Conservation (phyloP, 257 asterid genomes). For the Petunia secreta region DNA sequence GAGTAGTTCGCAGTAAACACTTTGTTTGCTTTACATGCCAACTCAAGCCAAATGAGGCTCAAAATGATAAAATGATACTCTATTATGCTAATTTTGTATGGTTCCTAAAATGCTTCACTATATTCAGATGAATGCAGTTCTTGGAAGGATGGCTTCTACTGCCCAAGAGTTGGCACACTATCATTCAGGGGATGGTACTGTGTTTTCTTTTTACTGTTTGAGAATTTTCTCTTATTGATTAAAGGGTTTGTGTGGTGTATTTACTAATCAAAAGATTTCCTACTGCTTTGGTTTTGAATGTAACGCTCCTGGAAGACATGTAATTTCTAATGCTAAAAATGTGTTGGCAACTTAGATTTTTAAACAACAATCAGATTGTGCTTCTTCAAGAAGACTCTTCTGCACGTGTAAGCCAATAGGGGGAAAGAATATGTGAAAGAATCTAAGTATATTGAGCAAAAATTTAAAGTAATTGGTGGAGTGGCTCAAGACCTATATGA, state of each 20-base stretch:
- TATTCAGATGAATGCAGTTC: conserved; percentile 85
- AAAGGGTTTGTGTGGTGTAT: background rate
- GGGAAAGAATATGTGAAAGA: background rate
- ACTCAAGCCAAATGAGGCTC: background rate
- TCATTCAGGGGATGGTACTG: conserved; percentile 96
- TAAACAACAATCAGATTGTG: background rate
- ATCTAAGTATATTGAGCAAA: background rate
- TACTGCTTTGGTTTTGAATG: conserved; percentile 6
- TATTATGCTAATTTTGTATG: conserved; percentile 18
- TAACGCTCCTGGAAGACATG: background rate
- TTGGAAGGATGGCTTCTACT: conserved; percentile 86
- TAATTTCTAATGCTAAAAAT: background rate
- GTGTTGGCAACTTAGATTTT: background rate
- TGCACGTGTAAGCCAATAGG: too few relatives aligned
- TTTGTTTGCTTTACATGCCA: background rate
- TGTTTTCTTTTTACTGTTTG: conserved; percentile 27
- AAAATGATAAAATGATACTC: background rate
- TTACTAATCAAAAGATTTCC: background rate
- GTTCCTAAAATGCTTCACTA: conserved; percentile 30
- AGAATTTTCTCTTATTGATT: conserved; percentile 3
- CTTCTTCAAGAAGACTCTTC: background rate
- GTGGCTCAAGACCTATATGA: background rate
- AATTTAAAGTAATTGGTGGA: background rate
- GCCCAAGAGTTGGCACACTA: conserved; percentile 92
- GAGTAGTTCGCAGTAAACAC: background rate